phyloP scores from a whole-genome alignment of 2,329 filamentous ascomycete species.

The Thelonectria discophora region DNA sequence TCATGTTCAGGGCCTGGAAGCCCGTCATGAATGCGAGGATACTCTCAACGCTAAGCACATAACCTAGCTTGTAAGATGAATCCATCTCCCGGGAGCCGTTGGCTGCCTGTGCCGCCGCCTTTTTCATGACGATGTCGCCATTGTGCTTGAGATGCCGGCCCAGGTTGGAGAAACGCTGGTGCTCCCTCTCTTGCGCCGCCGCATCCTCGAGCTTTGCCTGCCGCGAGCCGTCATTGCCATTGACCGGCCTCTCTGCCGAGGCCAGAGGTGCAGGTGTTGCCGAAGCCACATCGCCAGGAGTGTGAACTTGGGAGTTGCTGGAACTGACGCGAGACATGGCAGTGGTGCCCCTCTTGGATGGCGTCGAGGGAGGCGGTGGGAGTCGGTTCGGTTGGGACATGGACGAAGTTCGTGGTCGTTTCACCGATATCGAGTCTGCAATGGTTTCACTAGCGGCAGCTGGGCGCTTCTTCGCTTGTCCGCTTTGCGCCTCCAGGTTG shows the following conservation, averaged over 20 bases:
- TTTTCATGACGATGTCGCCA: slow-evolving; percentile 56
- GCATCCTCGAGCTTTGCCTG: slow-evolving; percentile 39
- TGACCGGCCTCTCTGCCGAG: slow-evolving; percentile 42
- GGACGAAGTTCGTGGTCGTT: slow-evolving; percentile 57
- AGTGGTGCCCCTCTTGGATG: slow-evolving; percentile 58
- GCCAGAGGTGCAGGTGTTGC: slow-evolving; percentile 43
- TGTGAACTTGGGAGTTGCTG: slow-evolving; percentile 61
- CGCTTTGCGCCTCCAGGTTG: slow-evolving; percentile 51
- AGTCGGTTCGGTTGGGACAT: slow-evolving; percentile 46
- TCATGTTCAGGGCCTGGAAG: slow-evolving; percentile 60
- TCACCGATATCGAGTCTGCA: slow-evolving; percentile 50
- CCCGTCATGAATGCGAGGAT: slow-evolving; percentile 62
- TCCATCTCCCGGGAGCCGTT: slow-evolving; percentile 40
- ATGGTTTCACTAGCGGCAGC: slow-evolving; percentile 48
- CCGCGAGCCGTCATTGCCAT: slow-evolving; percentile 45
- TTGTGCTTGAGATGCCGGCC: slow-evolving; percentile 64
- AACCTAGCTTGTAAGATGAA: slow-evolving; percentile 52
- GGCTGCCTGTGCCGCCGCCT: slow-evolving; percentile 37
- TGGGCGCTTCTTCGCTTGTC: slow-evolving; percentile 60
- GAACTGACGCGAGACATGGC: slow-evolving; percentile 65
- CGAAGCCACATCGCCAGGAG: slow-evolving; percentile 57
- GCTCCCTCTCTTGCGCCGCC: slow-evolving; percentile 48
- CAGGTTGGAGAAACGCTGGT: slow-evolving; percentile 50
- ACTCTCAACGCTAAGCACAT: slow-evolving; percentile 58
- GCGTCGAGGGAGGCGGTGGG: slow-evolving; percentile 59